phyloP scores from a whole-genome alignment of 2,329 filamentous ascomycete species.

The Penicillium sclerotiorum region DNA sequence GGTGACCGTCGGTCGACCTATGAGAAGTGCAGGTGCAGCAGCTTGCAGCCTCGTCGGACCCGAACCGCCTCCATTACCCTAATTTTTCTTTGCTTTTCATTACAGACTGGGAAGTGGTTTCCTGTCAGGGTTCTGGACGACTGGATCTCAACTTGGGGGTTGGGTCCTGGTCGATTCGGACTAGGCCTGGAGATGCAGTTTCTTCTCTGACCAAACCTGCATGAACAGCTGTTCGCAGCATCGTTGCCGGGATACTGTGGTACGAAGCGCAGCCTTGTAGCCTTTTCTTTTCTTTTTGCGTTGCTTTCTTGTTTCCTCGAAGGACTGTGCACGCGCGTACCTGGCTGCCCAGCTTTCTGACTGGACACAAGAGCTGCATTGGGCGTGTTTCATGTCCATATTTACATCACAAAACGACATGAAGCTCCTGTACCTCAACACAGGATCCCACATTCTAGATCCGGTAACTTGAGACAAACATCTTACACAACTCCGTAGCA shows the following conservation, averaged over 20 bases:
- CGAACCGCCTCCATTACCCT: background rate
- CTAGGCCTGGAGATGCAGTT: constrained; percentile 3
- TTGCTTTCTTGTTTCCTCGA: too few relatives aligned
- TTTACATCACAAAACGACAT: too few relatives aligned
- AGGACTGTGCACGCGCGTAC: too few relatives aligned
- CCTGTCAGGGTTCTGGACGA: background rate
- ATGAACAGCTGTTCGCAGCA: constrained; percentile 24
- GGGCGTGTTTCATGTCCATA: constrained; percentile 1
- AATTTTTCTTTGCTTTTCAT: too few relatives aligned
- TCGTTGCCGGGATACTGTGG: background rate
- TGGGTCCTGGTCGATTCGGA: constrained; percentile 1
- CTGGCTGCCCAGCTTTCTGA: background rate
- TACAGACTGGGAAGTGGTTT: background rate
- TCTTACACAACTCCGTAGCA: background rate
- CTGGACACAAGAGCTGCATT: constrained; percentile 6
- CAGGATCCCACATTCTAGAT: background rate
- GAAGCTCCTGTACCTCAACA: too few relatives aligned
- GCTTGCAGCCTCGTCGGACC: background rate
- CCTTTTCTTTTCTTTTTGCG: background rate
- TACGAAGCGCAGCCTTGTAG: background rate
- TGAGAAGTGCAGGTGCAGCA: constrained; percentile 6
- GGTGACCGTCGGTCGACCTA: constrained; percentile 7
- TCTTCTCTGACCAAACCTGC: constrained; percentile 14
- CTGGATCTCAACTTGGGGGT: constrained; percentile 13
- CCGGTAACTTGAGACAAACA: background rate